Conservation (phyloP, 176 grass and related monocot genomes). For the Ananas comosus region DNA sequence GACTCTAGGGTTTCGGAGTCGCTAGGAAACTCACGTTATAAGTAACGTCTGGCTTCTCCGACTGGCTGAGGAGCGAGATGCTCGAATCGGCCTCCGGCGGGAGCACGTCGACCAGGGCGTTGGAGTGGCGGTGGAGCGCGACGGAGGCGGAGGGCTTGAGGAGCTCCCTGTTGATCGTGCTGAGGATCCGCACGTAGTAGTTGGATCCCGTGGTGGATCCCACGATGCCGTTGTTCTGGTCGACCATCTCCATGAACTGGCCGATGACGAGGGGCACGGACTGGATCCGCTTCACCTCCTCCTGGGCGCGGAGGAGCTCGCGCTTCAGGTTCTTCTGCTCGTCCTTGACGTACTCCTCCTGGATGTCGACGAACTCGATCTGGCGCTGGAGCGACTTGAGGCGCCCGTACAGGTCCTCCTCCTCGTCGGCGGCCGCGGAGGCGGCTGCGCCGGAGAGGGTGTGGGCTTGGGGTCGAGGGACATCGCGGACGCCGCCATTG, state of each 20-base stretch:
- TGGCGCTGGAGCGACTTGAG: constrained; percentile 85
- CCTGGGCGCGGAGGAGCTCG: constrained; percentile 84
- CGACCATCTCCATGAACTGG: constrained; percentile 99
- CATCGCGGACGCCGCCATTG: constrained; percentile 35
- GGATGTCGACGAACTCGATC: constrained; percentile 93
- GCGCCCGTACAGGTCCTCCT: constrained; percentile 83
- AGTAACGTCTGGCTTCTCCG: constrained; percentile 83
- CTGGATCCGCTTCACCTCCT: constrained; percentile 98
- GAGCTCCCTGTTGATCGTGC: constrained; percentile 93
- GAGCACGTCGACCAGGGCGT: constrained; percentile 81
- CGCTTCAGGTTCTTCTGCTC: constrained; percentile 98
- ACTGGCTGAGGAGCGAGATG: constrained; percentile 74
- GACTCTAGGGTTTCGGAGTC: not conserved
- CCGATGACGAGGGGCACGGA: constrained; percentile 94
- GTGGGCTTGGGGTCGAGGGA: constrained; percentile 20
- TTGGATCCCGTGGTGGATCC: constrained; percentile 95
- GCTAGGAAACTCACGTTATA: constrained; percentile 52
- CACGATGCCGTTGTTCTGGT: constrained; percentile 94
- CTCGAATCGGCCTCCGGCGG: constrained; percentile 91
- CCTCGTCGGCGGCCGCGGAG: constrained; percentile 28
- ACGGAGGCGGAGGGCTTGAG: constrained; percentile 86
- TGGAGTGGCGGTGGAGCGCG: constrained; percentile 82
- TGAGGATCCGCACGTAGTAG: constrained; percentile 92
- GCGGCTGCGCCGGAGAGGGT: constrained; percentile 4
- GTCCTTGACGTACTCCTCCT: constrained; percentile 97